Percentiles rank a stretch among this genome's conserved stretches.
Evolutionary conservation across 768 basidiomycete genomes (phyloP).

Genomic region (Cubamyces lactineus): DNA sequence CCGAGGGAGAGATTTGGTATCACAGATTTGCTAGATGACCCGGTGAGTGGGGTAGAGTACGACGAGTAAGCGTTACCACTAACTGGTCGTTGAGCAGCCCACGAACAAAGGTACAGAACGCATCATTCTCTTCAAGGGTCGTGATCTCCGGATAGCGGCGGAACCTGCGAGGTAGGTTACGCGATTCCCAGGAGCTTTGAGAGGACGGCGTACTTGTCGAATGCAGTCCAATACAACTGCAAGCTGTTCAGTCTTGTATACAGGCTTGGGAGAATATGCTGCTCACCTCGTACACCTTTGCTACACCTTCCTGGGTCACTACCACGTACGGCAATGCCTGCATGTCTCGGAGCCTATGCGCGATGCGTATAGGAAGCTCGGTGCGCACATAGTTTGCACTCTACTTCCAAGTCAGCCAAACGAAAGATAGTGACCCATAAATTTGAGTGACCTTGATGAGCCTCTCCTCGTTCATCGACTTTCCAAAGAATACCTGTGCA

Average conservation of each 20-base stretch:
- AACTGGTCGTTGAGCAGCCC: constrained; percentile 77
- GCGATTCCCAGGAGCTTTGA: neutral
- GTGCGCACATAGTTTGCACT: constrained; percentile 91
- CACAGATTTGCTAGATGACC: constrained; percentile 59
- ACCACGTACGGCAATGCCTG: constrained; percentile 86
- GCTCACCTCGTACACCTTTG: constrained; percentile 80
- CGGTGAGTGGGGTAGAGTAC: constrained; percentile 12
- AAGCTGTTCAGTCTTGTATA: neutral
- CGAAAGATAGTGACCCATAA: neutral
- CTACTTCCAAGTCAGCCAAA: constrained; percentile 39
- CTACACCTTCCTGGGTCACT: constrained; percentile 82
- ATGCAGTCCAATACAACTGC: constrained; percentile 85
- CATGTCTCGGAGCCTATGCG: constrained; percentile 84
- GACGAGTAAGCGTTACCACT: constrained; percentile 28
- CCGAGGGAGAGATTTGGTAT: constrained; percentile 85
- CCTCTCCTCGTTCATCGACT: constrained; percentile 76
- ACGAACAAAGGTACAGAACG: constrained; percentile 75
- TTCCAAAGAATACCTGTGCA: constrained; percentile 80
- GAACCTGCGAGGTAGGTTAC: constrained; percentile 25
- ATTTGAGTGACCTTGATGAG: constrained; percentile 62
- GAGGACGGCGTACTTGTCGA: constrained; percentile 64
- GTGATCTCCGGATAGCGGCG: constrained; percentile 75
- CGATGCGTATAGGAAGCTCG: constrained; percentile 85
- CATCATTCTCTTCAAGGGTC: constrained; percentile 72
- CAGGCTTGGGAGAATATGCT: constrained; percentile 3